Evolutionary conservation across 768 basidiomycete genomes (phyloP), one percentile per base, ranked within the genome.

Genomic region (Mycena belliarum): DNA sequence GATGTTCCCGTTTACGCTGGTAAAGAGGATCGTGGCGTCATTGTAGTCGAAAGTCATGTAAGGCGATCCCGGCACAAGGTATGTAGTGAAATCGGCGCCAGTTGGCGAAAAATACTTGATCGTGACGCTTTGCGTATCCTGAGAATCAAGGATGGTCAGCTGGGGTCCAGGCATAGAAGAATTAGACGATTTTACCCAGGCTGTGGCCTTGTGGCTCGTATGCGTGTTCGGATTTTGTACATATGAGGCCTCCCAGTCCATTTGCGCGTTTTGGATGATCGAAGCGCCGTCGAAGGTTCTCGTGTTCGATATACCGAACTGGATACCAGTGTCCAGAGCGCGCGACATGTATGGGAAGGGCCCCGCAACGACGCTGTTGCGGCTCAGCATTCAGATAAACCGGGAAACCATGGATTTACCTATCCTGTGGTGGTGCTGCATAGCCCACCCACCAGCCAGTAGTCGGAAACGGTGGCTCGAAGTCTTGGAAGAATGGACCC

Each of bases 381-480:
- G n/a, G 20, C 29, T 40, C 15, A 48, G 44, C 50, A 15, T 41
- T 16, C 25, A 26, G 32, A 25, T 12, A 32, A 15, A 23, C 33
- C 7, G 2, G 20, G 10, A n/a, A n/a, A n/a, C n/a, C n/a, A n/a
- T n/a, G n/a, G n/a, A n/a, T 33, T 58, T 58, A 61, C 61, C 63
- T 24, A 60, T 69, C 20, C 63, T 65, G 21, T 61, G 57, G 56
- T 4, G 61, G 61, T 18, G 57, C 65, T 8, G 71, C 70, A 58
- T 66, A 74, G 24, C 69, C 73, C 11, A 69, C 66, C 73, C 73
- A 74, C 73, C 73, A 74, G 49, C 69, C 69, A 32, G 72, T 72
- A 15, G 73, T 74, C n/a, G 73, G 72, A 47, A 66, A 74, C 1
- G 73, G 72, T 21, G 72, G 71, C 38, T 66, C 60, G 60, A 66